Evolutionary conservation across 2,329 filamentous ascomycete species (phyloP), one percentile per base, ranked within the genome.

Genomic region (Phyllosticta capitalensis): DNA sequence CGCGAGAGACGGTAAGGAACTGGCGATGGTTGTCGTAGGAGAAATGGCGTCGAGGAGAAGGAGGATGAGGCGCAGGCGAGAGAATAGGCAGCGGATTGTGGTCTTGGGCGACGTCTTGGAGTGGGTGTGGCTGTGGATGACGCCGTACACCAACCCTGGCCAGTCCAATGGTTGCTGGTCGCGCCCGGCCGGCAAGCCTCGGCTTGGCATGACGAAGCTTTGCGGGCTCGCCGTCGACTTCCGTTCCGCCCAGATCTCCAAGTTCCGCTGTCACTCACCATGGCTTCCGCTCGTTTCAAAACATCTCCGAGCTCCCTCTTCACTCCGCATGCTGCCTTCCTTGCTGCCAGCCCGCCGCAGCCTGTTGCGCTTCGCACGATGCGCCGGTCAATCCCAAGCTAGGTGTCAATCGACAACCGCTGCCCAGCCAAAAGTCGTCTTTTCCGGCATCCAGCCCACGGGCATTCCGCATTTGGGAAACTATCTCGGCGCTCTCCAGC

Each of bases 401-500:
- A 45, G 54, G 20, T 48, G 26, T 12, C 54, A 26, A 30, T 58
- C 48, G 19, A 49, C 56, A 19, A n/a, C 21, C 2, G 21, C 28
- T 5, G 33, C 57, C 20, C 53, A 52, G 9, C 58, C 57, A 52
- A 19, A 79, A 59, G 79, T 87, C 61, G 83, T 97, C 67, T 96
- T 99, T 78, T 97, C 94, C 3, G 94, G 92, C 57, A 99, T 99
- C 66, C 94, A 99, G 73, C 94, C 94, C 19, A 99, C 94, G 0
- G 94, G 92, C 38, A 81, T 95, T 22, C 94, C 94, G 14, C 94
- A 99, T 72, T 77, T 99, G 28, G 94, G 94, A 59, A 99, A 99
- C 75, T 99, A 96, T 73, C 81, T 95, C 10, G 94, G 94, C 24
- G 94, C 94, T 17, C 77, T 99, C 59, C 83, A 84, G 55, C 85